Percentiles rank a stretch among this genome's conserved stretches.
Evolutionary conservation across 768 basidiomycete genomes (phyloP).

Genomic region (Russula foetens): DNA sequence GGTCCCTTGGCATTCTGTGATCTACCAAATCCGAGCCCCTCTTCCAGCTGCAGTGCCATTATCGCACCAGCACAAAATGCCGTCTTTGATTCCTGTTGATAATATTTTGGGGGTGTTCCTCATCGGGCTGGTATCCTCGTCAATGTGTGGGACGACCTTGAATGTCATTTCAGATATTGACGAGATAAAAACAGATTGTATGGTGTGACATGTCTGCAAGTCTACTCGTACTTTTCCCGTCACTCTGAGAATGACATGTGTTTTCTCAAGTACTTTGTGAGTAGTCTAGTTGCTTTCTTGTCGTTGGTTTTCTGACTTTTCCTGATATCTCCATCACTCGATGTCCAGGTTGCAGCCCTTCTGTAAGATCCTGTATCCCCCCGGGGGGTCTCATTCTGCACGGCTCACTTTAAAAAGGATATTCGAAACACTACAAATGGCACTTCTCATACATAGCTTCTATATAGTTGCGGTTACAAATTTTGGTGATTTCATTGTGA

Average conservation of each 20-base stretch:
- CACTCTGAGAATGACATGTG: background rate
- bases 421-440: background rate
- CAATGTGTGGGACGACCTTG: background rate
- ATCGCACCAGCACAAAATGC: background rate
- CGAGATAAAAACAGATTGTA: background rate
- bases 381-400: background rate
- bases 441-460: background rate
- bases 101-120: background rate
- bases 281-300: background rate
- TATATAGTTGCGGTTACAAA: background rate
- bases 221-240: background rate
- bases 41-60: too few species aligned
- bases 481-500: background rate
- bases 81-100: background rate
- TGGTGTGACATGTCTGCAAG: background rate
- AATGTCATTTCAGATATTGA: background rate
- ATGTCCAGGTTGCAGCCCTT: background rate
- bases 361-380: background rate
- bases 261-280: background rate
- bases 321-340: too few species aligned
- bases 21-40: too few species aligned
- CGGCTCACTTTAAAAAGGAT: background rate
- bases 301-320: too few species aligned
- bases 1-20: too few species aligned
- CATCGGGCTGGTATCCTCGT: background rate